These are phyloP conservation scores for Mycena albidolilacea DNA, from an alignment of 768 basidiomycete genomes.

Conservation along the genomic window DNA sequence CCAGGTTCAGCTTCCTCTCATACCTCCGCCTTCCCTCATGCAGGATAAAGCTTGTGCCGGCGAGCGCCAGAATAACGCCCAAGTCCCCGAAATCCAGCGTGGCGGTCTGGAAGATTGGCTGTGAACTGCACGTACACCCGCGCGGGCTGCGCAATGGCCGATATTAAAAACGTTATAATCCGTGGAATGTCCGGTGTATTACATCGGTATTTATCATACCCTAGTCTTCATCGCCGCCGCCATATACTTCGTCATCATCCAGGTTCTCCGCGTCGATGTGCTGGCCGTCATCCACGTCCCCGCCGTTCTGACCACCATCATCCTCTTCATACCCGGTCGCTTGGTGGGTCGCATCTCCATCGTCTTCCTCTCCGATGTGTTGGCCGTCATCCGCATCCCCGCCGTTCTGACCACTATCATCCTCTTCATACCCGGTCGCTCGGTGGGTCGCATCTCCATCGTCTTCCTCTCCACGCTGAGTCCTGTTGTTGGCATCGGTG, in stretches of 20 bases:
- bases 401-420: neutral
- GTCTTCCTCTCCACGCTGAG: neutral
- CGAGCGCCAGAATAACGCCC: conserved; percentile 77
- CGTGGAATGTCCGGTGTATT: too few species aligned
- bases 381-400: neutral
- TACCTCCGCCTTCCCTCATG: conserved; percentile 88
- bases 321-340: too few species aligned
- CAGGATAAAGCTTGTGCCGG: conserved; percentile 71
- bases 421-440: too few species aligned
- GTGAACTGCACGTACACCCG: conserved; percentile 92
- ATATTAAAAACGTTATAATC: conserved; percentile 87
- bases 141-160: conserved; percentile 86
- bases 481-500: neutral
- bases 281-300: neutral
- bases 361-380: too few species aligned
- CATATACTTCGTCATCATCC: too few species aligned
- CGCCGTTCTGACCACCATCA: neutral
- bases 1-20: conserved; percentile 75
- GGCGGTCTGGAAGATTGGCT: conserved; percentile 94
- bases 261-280: neutral
- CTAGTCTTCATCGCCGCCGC: too few species aligned
- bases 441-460: too few species aligned
- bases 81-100: conserved; percentile 81
- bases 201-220: too few species aligned
- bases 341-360: too few species aligned